phyloP scores from a whole-genome alignment of 768 basidiomycete genomes.

The Galerina marginata region DNA sequence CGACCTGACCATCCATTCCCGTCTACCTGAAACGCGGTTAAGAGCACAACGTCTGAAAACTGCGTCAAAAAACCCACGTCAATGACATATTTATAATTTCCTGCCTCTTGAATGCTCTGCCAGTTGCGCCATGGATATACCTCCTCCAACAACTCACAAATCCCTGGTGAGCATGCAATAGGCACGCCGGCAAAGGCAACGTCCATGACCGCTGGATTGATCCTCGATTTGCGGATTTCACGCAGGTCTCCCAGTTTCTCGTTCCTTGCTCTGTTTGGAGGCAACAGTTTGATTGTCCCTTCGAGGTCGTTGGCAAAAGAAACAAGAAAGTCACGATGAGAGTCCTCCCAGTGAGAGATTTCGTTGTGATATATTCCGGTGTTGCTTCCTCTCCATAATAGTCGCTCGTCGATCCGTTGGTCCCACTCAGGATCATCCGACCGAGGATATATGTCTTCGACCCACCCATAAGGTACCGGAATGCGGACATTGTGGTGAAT shows the following conservation, averaged over 20 bases:
- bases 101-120: slow-evolving; percentile 53
- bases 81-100: slow-evolving; percentile 63
- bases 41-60: not conserved
- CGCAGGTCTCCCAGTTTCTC: slow-evolving; percentile 41
- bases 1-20: slow-evolving; percentile 75
- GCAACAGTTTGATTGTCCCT: slow-evolving; percentile 45
- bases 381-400: slow-evolving; percentile 78
- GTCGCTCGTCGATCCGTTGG: slow-evolving; percentile 60
- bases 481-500: slow-evolving; percentile 63
- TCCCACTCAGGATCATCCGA: slow-evolving; percentile 68
- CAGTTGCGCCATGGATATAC: slow-evolving; percentile 55
- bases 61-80: slow-evolving; percentile 45
- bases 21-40: slow-evolving; percentile 45
- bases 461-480: slow-evolving; percentile 53
- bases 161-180: slow-evolving; percentile 42
- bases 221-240: slow-evolving; percentile 37
- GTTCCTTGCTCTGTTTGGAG: slow-evolving; percentile 29
- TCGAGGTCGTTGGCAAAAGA: slow-evolving; percentile 44
- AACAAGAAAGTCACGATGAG: slow-evolving; percentile 57
- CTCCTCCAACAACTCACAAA: slow-evolving; percentile 49
- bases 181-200: slow-evolving; percentile 58
- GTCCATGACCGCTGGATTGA: slow-evolving; percentile 66
- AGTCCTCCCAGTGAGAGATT: slow-evolving; percentile 49
- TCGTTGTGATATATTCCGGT: slow-evolving; percentile 62
- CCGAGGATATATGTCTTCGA: slow-evolving; percentile 44